A percentile compares a stretch with the other conserved stretches of the same genome.
Conservation (phyloP, 352 stramenopile genomes). For the Pythium dissotocum region DNA sequence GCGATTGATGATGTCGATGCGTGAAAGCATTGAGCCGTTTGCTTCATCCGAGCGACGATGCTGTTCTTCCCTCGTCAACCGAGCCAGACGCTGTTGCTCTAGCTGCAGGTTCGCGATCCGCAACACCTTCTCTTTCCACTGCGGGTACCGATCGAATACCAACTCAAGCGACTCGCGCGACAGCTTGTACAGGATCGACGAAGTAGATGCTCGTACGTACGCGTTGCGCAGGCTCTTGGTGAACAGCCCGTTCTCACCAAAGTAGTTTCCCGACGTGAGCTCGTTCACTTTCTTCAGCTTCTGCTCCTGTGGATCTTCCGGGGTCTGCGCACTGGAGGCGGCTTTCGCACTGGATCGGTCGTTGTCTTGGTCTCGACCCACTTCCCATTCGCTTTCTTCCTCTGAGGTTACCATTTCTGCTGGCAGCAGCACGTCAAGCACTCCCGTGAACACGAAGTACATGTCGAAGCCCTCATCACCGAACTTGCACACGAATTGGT, state of each 20-base stretch:
- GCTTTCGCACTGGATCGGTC: background rate
- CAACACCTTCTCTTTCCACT: conserved; percentile 48
- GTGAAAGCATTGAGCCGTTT: conserved; percentile 26
- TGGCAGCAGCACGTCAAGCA: conserved; percentile 40
- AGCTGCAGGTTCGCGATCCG: conserved; percentile 41
- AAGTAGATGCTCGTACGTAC: conserved; percentile 40
- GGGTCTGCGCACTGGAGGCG: background rate
- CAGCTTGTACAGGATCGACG: conserved; percentile 48
- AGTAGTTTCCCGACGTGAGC: conserved; percentile 38
- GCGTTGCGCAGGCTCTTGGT: conserved; percentile 40
- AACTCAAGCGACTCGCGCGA: conserved; percentile 47
- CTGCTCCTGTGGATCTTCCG: conserved; percentile 8
- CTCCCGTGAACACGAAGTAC: conserved; percentile 59
- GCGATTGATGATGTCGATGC: conserved; percentile 31
- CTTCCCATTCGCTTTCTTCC: background rate
- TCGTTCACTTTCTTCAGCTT: conserved; percentile 39
- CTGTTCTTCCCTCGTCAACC: conserved; percentile 25
- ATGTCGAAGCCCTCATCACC: conserved; percentile 58
- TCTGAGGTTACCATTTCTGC: conserved; percentile 12
- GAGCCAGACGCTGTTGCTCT: conserved; percentile 32
- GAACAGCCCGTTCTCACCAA: conserved; percentile 48
- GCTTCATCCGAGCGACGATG: conserved; percentile 22
- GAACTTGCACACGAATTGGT: conserved; percentile 45
- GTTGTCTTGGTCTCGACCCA: background rate
- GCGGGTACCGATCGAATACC: conserved; percentile 45